Base-by-base conservation (phyloP, 2,329 filamentous ascomycete species). In the Colletotrichum spaethianum region DNA sequence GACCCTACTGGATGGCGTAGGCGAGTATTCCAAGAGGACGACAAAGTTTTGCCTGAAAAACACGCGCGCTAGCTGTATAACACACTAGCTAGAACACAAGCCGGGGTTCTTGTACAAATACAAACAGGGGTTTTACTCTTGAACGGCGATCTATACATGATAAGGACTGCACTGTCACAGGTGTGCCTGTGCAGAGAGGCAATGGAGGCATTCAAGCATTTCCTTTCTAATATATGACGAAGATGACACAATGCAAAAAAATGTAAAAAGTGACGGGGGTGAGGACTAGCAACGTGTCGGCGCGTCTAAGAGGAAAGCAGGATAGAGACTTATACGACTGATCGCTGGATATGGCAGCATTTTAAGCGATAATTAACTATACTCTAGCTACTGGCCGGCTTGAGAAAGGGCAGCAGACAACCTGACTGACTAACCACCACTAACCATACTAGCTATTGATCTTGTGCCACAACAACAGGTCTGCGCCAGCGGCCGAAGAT, bases 391-490 rank as follows among this genome's bases (percentile, higher is more conserved):
- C 44, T 20, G 8, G 44, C 9, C 44, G 44, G 44, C 44, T 48
- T 23, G 20, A 23, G 4, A 0, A 23, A 16, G 14, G 38, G 14
- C 14, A 40, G 38, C 38, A 7, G 9, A 40, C 38, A 40, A 11
- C 38, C 38, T 40, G 14, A 40, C 9, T 11, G 12, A 40, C 11
- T n/a, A n/a, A n/a, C 38, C 38, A 4, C 7, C 44, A 48, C n/a
- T 3, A 40, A 12, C 38, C 38, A 40, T 48, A 14, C 44, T 48
- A 12, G 23, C n/a, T 20, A 48, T 23, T 7, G n/a, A 48, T 28
- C 46, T 63, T 20, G 44, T 52, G 44, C 31, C 44, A 62, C 44
- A 44, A 63, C 28, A 63, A 31, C 44, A 63, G 60, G 60, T 26
- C 28, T 33, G 60, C 60, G 14, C 60, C 46, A 53, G 60, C 44